Base-by-base conservation (phyloP, 2,329 filamentous ascomycete genomes). In the Laburnicola sp. region DNA sequence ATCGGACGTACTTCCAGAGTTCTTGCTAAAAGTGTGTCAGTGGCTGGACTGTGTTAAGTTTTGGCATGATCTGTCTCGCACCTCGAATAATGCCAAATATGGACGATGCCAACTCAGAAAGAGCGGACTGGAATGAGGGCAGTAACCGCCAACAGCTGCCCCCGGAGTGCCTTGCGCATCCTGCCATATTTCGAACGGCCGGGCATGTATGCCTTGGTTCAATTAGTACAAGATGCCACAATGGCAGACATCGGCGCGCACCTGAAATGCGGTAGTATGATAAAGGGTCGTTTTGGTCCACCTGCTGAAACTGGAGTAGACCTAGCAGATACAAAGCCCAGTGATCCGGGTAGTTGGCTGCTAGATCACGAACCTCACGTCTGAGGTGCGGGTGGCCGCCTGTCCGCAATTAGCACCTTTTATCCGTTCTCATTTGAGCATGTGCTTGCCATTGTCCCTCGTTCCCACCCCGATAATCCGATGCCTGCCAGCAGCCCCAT, bases 31-130 rank as follows among this genome's bases (percentile, higher is more conserved):
- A 2, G 7, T 7, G 9, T 39, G 37, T 34, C 7, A 51, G 27
- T 2, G 22, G 6, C 3, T 32, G 23, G 23, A 4, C 10, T 6
- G 4, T 28, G 6, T 26, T 30, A 10, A 25, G 28, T 10, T 25
- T 11, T n/a, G 36, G 6, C 3, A 8, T 9, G 10, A 6, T 2
- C 36, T 8, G n/a, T 6, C 21, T 42, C 65, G 42, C 59, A 82
- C 81, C 74, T 88, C 79, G 55, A 78, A 85, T 1, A 87, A 73
- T 2, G 82, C 77, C 34, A 95, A 75, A 70, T 94, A 95, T 0
- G 90, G 88, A 22, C 91, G 82, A 76, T 96, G 91, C 91, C 91
- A 96, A 27, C 84, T 82, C n/a, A 88, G 81, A 68, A 96, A 94
- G 10, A 95, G 74, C 30, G 87, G 83, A 2, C 89, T 91, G 25